phyloP scores from a whole-genome alignment of 176 grass and related monocot species.

The Thalia dealbata region DNA sequence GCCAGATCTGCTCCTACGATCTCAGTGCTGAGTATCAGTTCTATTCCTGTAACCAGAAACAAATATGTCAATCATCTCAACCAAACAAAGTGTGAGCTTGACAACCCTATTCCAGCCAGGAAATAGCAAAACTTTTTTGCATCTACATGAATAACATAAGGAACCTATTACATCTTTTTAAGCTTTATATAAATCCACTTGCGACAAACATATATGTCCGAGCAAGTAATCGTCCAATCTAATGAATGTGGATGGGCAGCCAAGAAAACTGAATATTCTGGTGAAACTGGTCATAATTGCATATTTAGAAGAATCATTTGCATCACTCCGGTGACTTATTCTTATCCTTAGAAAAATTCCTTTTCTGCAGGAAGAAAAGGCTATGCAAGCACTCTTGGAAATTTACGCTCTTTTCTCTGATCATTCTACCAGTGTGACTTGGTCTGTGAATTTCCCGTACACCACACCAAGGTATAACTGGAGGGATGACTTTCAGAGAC shows the following conservation, averaged over 20 bases:
- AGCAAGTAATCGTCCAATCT: not conserved
- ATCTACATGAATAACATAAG: too few species aligned
- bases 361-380: not conserved
- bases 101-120: too few species aligned
- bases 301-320: not conserved
- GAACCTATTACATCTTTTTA: too few species aligned
- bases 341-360: not conserved
- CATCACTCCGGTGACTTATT: not conserved
- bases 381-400: not conserved
- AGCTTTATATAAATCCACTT: not conserved
- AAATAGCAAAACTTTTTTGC: too few species aligned
- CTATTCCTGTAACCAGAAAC: constrained; percentile 51
- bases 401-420: not conserved
- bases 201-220: not conserved
- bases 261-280: not conserved
- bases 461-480: not conserved
- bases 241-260: not conserved
- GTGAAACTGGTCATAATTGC: not conserved
- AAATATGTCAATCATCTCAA: constrained; percentile 8
- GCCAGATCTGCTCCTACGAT: constrained; percentile 78
- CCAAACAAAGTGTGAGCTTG: too few species aligned
- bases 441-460: not conserved
- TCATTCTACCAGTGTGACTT: not conserved
- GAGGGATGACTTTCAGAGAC: not conserved
- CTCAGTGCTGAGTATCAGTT: constrained; percentile 82